Percentiles rank a stretch among this genome's conserved stretches.
Evolutionary conservation across 495 filamentous ascomycete species (phyloP).

Genomic region (Wilcoxina mikolae): DNA sequence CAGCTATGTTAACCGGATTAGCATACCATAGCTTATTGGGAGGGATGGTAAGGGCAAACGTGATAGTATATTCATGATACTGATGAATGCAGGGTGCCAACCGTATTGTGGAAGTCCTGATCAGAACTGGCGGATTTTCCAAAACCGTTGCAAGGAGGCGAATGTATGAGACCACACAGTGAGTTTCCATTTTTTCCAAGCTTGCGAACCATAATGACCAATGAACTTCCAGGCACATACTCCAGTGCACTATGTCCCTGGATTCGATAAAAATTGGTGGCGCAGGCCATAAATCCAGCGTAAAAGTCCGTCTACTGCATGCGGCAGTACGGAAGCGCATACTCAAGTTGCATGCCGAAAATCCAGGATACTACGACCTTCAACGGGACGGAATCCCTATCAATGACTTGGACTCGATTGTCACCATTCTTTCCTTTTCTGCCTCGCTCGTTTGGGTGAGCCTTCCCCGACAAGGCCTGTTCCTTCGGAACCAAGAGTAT

Average conservation of each 20-base stretch:
- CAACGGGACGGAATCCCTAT: constrained; percentile 49
- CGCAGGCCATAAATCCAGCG: constrained; percentile 48
- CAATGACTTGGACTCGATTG: constrained; percentile 60
- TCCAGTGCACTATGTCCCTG: constrained; percentile 51
- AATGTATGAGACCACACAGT: constrained; percentile 59
- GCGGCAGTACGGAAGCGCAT: constrained; percentile 54
- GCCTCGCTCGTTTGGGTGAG: constrained; percentile 50
- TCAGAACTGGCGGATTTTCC: constrained; percentile 65
- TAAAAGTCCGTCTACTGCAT: constrained; percentile 64
- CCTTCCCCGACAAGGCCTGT: constrained; percentile 58
- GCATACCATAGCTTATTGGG: constrained; percentile 53
- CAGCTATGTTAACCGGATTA: constrained; percentile 45
- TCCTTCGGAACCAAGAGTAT: no score
- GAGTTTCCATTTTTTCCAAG: not conserved
- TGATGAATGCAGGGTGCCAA: constrained; percentile 32
- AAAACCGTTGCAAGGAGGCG: constrained; percentile 51
- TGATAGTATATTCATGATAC: not conserved
- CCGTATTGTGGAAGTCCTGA: constrained; percentile 57
- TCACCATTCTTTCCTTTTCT: constrained; percentile 54
- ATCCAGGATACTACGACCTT: constrained; percentile 49
- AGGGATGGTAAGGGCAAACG: constrained; percentile 35
- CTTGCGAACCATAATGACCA: not conserved
- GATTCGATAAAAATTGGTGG: constrained; percentile 55
- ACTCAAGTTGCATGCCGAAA: constrained; percentile 38
- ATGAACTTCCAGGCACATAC: constrained; percentile 36